These are phyloP conservation scores for Podaxis pistillaris DNA, from an alignment of 768 basidiomycete species.

Conservation along the genomic window DNA sequence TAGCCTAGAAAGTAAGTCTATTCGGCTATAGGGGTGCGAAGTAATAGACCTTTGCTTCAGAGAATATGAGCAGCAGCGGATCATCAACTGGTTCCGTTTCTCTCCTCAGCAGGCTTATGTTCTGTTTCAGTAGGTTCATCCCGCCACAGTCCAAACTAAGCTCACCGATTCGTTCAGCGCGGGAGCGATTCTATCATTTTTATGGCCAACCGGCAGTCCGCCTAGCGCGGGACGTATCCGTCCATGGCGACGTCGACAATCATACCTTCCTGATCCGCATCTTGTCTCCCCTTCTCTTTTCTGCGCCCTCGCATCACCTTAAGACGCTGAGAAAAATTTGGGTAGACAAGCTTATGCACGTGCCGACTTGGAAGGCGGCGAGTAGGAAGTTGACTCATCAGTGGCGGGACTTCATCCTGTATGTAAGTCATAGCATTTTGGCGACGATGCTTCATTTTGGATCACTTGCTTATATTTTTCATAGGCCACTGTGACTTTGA, in stretches of 20 bases:
- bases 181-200: slow-evolving; percentile 42
- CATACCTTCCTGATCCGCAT: slow-evolving; percentile 35
- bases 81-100: background rate
- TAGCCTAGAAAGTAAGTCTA: slow-evolving; percentile 31
- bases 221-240: slow-evolving; percentile 42
- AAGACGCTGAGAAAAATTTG: slow-evolving; percentile 42
- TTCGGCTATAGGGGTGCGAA: background rate
- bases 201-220: slow-evolving; percentile 47
- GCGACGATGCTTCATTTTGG: background rate
- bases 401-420: slow-evolving; percentile 32
- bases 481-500: slow-evolving; percentile 54
- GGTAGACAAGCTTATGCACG: slow-evolving; percentile 38
- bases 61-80: background rate
- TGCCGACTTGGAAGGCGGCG: slow-evolving; percentile 16
- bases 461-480: background rate
- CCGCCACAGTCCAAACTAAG: background rate
- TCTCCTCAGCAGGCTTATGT: background rate
- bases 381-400: slow-evolving; percentile 22
- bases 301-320: slow-evolving; percentile 41
- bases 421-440: slow-evolving; percentile 29
- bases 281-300: slow-evolving; percentile 41
- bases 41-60: background rate
- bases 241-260: slow-evolving; percentile 27
- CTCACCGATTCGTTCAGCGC: slow-evolving; percentile 21
- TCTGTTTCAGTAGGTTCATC: slow-evolving; percentile 3